These are phyloP conservation scores for Meira miltonrushii DNA, from an alignment of 1,284 basidiomycete species.

Conservation along the genomic window DNA sequence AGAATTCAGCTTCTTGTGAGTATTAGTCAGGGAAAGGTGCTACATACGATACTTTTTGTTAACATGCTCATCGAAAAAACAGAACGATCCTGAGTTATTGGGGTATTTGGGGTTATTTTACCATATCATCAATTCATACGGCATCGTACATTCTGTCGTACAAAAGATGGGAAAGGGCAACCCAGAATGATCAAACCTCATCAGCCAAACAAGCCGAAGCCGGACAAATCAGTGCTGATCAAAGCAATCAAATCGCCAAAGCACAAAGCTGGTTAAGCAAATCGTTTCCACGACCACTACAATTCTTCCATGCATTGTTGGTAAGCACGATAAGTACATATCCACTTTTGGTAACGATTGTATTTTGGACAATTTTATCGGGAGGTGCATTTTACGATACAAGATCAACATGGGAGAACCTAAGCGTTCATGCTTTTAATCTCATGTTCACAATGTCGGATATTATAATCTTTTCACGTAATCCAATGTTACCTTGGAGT, in stretches of 20 bases:
- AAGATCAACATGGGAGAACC: slow-evolving; percentile 62
- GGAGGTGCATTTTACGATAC: slow-evolving; percentile 42
- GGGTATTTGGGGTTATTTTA: slow-evolving; percentile 25
- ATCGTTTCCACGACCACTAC: slow-evolving; percentile 19
- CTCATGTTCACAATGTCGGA: slow-evolving; percentile 61
- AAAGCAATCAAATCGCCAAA: slow-evolving; percentile 16
- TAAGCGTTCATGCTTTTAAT: slow-evolving; percentile 65
- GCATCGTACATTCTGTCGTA: slow-evolving; percentile 16
- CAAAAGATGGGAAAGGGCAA: slow-evolving; percentile 14
- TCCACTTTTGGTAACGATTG: slow-evolving; percentile 64
- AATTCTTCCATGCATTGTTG: slow-evolving; percentile 20
- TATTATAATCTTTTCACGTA: slow-evolving; percentile 58
- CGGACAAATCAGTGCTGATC: slow-evolving; percentile 19
- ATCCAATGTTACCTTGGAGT: slow-evolving; percentile 60
- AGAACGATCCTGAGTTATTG: slow-evolving; percentile 19
- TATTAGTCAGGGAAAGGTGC: no score
- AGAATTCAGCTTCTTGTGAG: slow-evolving; percentile 25
- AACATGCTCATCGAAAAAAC: neutral
- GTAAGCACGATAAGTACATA: slow-evolving; percentile 20
- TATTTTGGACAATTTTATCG: slow-evolving; percentile 64
- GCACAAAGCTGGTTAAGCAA: slow-evolving; percentile 17
- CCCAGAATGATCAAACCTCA: neutral
- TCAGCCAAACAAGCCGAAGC: neutral
- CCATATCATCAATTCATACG: slow-evolving; percentile 25
- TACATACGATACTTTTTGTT: no score